Evolutionary conservation across 371 early-diverging fungal species (phyloP).

Genomic region (Lichtheimia corymbifera): DNA sequence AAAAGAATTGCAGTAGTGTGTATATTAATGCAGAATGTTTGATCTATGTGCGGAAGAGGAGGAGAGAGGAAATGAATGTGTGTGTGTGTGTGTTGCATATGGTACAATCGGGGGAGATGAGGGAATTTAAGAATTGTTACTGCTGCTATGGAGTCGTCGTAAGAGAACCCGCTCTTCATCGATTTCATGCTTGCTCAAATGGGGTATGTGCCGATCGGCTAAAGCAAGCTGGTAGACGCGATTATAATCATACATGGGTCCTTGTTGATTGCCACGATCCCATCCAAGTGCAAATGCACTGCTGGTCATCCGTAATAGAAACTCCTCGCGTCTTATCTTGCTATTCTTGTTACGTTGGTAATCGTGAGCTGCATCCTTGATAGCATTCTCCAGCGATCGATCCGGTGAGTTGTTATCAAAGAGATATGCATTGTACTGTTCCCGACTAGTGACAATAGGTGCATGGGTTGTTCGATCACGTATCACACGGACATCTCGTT

Average conservation of each 20-base stretch:
- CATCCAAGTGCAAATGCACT: slow-evolving; percentile 52
- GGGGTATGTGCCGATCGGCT: slow-evolving; percentile 3
- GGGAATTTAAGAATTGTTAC: neutral
- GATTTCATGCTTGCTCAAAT: slow-evolving; percentile 30
- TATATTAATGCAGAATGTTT: neutral
- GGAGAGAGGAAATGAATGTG: neutral
- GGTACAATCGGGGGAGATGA: neutral
- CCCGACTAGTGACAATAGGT: slow-evolving; percentile 13
- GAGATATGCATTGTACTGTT: slow-evolving; percentile 22
- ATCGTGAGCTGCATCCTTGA: slow-evolving; percentile 39
- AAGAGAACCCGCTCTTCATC: slow-evolving; percentile 33
- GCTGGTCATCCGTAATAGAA: slow-evolving; percentile 40
- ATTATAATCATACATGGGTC: slow-evolving; percentile 27
- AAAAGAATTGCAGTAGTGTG: neutral
- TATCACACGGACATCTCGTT: slow-evolving; percentile 1
- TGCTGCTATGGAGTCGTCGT: slow-evolving; percentile 12
- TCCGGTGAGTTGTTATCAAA: slow-evolving; percentile 11
- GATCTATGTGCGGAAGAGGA: neutral
- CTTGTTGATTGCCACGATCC: slow-evolving; percentile 33
- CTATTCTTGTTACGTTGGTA: slow-evolving; percentile 22
- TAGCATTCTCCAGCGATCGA: slow-evolving; percentile 27
- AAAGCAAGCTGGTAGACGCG: slow-evolving; percentile 19
- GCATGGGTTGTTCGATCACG: slow-evolving; percentile 20
- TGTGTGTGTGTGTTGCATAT: neutral
- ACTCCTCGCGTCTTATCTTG: slow-evolving; percentile 42